Evolutionary conservation across 306 rosid genomes (phyloP).

Genomic region (Gillenia trifoliata): DNA sequence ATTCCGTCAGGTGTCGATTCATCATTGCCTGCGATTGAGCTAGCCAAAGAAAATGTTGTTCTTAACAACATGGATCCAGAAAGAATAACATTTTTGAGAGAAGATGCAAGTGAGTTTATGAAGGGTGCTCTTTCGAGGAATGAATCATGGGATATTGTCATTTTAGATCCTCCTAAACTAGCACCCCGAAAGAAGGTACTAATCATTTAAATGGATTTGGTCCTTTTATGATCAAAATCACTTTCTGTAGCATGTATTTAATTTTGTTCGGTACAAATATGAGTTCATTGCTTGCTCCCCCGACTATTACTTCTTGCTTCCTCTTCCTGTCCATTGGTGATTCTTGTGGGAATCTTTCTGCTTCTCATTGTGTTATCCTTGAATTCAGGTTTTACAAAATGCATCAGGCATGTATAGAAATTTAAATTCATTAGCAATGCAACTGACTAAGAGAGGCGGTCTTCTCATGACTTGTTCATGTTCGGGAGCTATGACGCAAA

Average conservation of each 20-base stretch:
- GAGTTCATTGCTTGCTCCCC: neutral
- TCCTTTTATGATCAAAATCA: neutral
- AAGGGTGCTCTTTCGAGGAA: constrained; percentile 65
- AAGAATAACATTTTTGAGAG: constrained; percentile 62
- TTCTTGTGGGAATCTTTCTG: constrained; percentile 4
- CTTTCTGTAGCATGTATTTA: neutral
- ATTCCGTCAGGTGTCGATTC: constrained; percentile 61
- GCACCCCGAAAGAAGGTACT: constrained; percentile 82
- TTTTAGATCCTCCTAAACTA: constrained; percentile 89
- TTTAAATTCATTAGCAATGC: constrained; percentile 83
- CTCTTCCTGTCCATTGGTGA: neutral
- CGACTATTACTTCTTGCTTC: neutral
- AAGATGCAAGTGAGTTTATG: constrained; percentile 77
- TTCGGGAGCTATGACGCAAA: constrained; percentile 88
- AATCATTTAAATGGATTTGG: neutral
- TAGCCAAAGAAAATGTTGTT: constrained; percentile 76
- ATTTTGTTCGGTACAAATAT: neutral
- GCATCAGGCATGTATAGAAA: constrained; percentile 91
- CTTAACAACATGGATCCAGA: constrained; percentile 71
- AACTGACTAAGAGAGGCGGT: constrained; percentile 78
- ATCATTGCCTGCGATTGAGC: constrained; percentile 72
- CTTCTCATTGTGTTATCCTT: constrained; percentile 5
- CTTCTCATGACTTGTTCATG: constrained; percentile 95
- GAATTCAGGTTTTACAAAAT: constrained; percentile 60
- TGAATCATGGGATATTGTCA: constrained; percentile 81